These are phyloP conservation scores for Pistacia atlantica DNA, from an alignment of 345 rosid species.

Conservation along the genomic window DNA sequence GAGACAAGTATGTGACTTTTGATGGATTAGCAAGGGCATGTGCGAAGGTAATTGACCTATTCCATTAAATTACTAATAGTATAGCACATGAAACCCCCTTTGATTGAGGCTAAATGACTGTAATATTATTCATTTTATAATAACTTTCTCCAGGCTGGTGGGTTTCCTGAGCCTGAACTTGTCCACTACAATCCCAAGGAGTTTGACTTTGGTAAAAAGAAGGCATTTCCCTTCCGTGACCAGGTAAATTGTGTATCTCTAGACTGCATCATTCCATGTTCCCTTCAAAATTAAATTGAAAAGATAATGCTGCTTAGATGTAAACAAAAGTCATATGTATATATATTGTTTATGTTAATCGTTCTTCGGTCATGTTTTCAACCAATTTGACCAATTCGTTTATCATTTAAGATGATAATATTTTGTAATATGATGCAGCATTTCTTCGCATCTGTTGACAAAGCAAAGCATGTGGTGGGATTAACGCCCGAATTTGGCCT, in stretches of 20 bases:
- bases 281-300: too few species aligned
- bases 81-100: neutral
- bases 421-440: slow-evolving; percentile 55
- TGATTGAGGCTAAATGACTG: neutral
- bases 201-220: slow-evolving; percentile 93
- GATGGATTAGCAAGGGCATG: slow-evolving; percentile 94
- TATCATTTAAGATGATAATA: too few species aligned
- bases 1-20: slow-evolving; percentile 88
- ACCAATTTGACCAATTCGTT: too few species aligned
- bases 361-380: too few species aligned
- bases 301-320: too few species aligned
- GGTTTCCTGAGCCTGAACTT: slow-evolving; percentile 94
- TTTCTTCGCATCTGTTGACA: slow-evolving; percentile 90
- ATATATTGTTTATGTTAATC: too few species aligned
- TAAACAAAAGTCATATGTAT: too few species aligned
- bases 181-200: slow-evolving; percentile 88
- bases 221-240: slow-evolving; percentile 97
- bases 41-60: slow-evolving; percentile 70
- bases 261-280: too few species aligned
- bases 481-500: slow-evolving; percentile 77
- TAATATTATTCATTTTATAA: neutral
- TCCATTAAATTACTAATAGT: neutral
- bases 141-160: slow-evolving; percentile 66
- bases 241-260: slow-evolving; percentile 49
- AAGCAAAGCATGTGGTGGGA: slow-evolving; percentile 85